Conservation (phyloP, 805 yeast genomes). For the Yamadazyma paraphyllophila region DNA sequence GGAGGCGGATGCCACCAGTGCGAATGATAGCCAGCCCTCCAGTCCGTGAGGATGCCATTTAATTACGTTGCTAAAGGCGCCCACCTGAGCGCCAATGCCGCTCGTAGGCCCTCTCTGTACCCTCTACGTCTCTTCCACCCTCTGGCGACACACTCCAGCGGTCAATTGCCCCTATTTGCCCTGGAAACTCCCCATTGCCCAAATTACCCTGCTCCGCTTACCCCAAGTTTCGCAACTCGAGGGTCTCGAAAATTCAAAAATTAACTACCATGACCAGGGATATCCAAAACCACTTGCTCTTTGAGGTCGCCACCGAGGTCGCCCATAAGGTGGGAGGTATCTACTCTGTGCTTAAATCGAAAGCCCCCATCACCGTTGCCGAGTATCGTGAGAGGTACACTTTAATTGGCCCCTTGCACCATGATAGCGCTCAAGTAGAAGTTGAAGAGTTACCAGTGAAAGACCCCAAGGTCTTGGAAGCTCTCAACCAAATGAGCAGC, state of each 20-base stretch:
- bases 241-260: constrained; percentile 1
- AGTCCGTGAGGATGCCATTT: too few relatives aligned
- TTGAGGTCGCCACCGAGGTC: constrained; percentile 95
- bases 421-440: constrained; percentile 70
- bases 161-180: too few relatives aligned
- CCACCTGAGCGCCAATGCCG: too few relatives aligned
- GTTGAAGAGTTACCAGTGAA: constrained; percentile 70
- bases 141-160: neutral
- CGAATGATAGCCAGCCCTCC: neutral
- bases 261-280: constrained; percentile 68
- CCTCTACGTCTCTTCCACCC: neutral
- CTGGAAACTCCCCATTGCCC: too few relatives aligned
- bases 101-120: neutral
- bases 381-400: constrained; percentile 88
- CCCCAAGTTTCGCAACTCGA: constrained; percentile 9
- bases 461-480: constrained; percentile 52
- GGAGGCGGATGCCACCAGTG: neutral
- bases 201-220: neutral
- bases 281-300: constrained; percentile 79
- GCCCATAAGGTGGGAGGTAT: constrained; percentile 98
- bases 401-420: constrained; percentile 81
- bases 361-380: constrained; percentile 94
- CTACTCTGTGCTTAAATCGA: constrained; percentile 92
- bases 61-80: too few relatives aligned
- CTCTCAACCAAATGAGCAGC: constrained; percentile 74